phyloP scores from a whole-genome alignment of 306 rosid genomes.

The Trifolium pratense region DNA sequence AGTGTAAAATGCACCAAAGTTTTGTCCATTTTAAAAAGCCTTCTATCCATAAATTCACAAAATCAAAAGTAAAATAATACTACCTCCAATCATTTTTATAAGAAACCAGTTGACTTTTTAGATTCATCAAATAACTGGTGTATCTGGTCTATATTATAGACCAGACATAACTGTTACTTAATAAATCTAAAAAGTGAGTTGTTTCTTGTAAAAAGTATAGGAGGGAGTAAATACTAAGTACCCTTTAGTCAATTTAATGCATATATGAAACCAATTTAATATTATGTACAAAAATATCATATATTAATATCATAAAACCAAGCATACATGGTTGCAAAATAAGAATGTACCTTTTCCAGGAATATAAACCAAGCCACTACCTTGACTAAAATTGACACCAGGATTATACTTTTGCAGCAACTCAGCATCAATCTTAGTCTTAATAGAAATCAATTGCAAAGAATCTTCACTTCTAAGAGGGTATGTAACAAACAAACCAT shows the following conservation, averaged over 20 bases:
- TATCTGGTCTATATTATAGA: too few relatives aligned
- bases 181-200: too few relatives aligned
- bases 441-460: conserved; percentile 47
- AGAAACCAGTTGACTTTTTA: too few relatives aligned
- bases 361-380: conserved; percentile 60
- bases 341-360: conserved; percentile 72
- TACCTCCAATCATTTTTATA: too few relatives aligned
- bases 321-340: conserved; percentile 19
- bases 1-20: too few relatives aligned
- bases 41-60: not conserved
- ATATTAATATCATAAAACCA: conserved; percentile 1
- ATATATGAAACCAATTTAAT: not conserved
- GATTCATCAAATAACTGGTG: too few relatives aligned
- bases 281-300: not conserved
- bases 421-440: conserved; percentile 23
- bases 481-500: conserved; percentile 75
- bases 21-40: not conserved
- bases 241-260: not conserved
- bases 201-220: too few relatives aligned
- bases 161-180: too few relatives aligned
- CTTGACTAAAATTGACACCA: conserved; percentile 58
- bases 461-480: conserved; percentile 58
- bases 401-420: conserved; percentile 59
- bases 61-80: not conserved
- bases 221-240: not conserved